These are phyloP conservation scores for Lentinula aciculospora DNA, from an alignment of 768 basidiomycete species.

Conservation along the genomic window DNA sequence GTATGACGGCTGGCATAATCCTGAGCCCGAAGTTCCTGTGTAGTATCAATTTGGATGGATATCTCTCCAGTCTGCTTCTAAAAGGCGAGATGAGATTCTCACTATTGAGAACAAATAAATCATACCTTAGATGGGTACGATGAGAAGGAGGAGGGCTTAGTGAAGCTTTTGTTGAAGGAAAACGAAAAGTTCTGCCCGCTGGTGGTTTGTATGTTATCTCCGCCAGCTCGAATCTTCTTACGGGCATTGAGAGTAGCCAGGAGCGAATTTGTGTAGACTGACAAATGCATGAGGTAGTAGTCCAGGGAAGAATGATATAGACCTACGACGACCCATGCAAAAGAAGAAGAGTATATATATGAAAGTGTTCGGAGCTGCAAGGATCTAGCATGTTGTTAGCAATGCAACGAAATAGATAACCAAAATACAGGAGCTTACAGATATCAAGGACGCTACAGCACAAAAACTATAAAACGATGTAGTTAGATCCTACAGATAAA, in stretches of 20 bases:
- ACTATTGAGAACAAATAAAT: background rate
- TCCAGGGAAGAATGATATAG: background rate
- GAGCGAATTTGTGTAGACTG: slow-evolving; percentile 49
- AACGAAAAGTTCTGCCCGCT: slow-evolving; percentile 11
- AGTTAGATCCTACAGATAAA: background rate
- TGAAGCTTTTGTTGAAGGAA: slow-evolving; percentile 7
- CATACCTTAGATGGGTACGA: slow-evolving; percentile 12
- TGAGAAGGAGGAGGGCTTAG: background rate
- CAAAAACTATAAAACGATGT: slow-evolving; percentile 25
- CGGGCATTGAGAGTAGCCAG: slow-evolving; percentile 48
- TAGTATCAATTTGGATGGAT: slow-evolving; percentile 30
- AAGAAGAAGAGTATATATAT: slow-evolving; percentile 51
- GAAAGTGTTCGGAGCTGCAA: slow-evolving; percentile 27
- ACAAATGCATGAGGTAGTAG: background rate
- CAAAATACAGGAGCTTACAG: slow-evolving; percentile 20
- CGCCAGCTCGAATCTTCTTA: slow-evolving; percentile 26
- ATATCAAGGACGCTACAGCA: slow-evolving; percentile 44
- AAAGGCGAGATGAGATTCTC: too few species aligned
- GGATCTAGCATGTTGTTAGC: slow-evolving; percentile 28
- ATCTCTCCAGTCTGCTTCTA: slow-evolving; percentile 20
- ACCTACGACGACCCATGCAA: slow-evolving; percentile 42
- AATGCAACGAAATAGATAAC: background rate
- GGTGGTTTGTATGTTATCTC: slow-evolving; percentile 26
- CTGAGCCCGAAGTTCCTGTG: slow-evolving; percentile 13
- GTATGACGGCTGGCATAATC: background rate